These are phyloP conservation scores for Wickerhamomyces hampshirensis DNA, from an alignment of 805 yeast species.

Conservation along the genomic window DNA sequence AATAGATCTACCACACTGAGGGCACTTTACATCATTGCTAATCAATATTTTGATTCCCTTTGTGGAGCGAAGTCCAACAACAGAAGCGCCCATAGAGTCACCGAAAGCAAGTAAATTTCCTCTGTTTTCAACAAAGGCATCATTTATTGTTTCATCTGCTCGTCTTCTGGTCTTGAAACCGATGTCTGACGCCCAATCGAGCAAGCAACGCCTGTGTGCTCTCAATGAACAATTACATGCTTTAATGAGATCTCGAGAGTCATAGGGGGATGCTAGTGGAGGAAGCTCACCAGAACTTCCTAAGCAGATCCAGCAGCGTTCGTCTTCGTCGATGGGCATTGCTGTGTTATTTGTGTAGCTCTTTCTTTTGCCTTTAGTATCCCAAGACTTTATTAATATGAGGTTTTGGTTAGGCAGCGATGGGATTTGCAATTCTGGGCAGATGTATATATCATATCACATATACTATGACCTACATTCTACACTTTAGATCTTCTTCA, in stretches of 20 bases:
- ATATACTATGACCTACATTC: no score
- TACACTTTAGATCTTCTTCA: no score
- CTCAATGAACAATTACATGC: slow-evolving; percentile 34
- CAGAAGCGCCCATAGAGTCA: background rate
- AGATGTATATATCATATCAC: no score
- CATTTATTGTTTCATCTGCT: slow-evolving; percentile 1
- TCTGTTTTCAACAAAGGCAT: background rate
- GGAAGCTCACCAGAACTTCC: slow-evolving; percentile 13
- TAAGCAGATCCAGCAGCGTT: slow-evolving; percentile 18
- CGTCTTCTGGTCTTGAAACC: slow-evolving; percentile 9
- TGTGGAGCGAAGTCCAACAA: slow-evolving; percentile 2
- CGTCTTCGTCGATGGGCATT: slow-evolving; percentile 1
- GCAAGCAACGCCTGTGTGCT: slow-evolving; percentile 34
- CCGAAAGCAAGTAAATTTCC: background rate
- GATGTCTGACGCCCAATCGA: slow-evolving; percentile 31
- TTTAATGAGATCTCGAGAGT: slow-evolving; percentile 31
- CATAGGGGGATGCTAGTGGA: slow-evolving; percentile 19
- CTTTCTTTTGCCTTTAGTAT: no score
- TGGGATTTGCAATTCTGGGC: no score
- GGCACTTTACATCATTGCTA: slow-evolving; percentile 26
- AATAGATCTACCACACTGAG: slow-evolving; percentile 32
- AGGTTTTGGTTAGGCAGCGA: no score
- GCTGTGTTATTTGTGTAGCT: no score
- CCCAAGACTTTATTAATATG: no score
- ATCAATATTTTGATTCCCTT: slow-evolving; percentile 5